Evolutionary conservation across 2,329 filamentous ascomycete species (phyloP).

Genomic region (Chaetomiaceae sp.): DNA sequence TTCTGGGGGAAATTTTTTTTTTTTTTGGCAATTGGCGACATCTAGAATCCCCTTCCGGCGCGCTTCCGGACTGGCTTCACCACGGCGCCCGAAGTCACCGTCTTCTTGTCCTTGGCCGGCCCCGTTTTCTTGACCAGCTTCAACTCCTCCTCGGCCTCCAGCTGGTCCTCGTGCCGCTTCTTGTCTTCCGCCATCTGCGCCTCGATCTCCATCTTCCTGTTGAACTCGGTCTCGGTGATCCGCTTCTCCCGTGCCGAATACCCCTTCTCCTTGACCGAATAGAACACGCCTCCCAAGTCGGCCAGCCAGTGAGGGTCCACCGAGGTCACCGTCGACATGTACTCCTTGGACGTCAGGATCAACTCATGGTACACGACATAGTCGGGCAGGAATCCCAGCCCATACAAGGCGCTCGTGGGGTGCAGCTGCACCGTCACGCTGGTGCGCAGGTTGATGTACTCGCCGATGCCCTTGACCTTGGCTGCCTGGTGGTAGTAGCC

Average conservation of each 20-base stretch:
- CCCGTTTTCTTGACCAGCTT: conserved; percentile 36
- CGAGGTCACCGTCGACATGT: conserved; percentile 94
- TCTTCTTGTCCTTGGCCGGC: conserved; percentile 47
- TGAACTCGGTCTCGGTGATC: conserved; percentile 87
- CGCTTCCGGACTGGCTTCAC: conserved; percentile 57
- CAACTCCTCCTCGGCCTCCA: conserved; percentile 34
- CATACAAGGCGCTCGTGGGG: conserved; percentile 89
- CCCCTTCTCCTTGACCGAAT: conserved; percentile 95
- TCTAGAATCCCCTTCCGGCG: conserved; percentile 50
- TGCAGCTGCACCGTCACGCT: conserved; percentile 92
- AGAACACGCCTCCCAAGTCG: conserved; percentile 94
- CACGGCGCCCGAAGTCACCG: conserved; percentile 58
- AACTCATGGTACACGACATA: conserved; percentile 98
- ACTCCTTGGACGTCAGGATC: conserved; percentile 93
- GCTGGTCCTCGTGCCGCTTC: conserved; percentile 57
- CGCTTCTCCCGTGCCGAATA: conserved; percentile 83
- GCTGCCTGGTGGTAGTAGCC: conserved; percentile 98
- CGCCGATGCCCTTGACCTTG: conserved; percentile 90
- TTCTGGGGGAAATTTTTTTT: too few relatives aligned
- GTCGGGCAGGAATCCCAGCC: conserved; percentile 87
- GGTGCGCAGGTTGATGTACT: conserved; percentile 94
- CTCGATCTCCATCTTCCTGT: conserved; percentile 88
- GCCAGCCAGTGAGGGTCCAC: conserved; percentile 98
- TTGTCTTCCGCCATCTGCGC: conserved; percentile 87
- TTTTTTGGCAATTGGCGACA: too few relatives aligned